Evolutionary conservation across 2,329 filamentous ascomycete species (phyloP), one percentile per base, ranked within the genome.

Genomic region (Pseudonectria foliicola): DNA sequence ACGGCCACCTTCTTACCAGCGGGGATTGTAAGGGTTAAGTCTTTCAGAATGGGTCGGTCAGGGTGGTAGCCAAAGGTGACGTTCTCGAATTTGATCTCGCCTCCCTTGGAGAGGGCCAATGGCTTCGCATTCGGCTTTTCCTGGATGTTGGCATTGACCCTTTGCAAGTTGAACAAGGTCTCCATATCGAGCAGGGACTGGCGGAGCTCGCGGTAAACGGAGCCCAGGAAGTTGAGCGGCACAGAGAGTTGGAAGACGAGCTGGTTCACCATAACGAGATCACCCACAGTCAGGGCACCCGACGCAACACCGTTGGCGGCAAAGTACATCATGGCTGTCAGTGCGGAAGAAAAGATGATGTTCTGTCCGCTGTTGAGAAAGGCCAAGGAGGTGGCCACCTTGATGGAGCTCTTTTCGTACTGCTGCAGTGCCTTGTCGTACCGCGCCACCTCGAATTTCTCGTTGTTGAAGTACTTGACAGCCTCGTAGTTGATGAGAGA

Each of bases 401-500:
- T 96, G 68, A 98, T 96, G 12, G 88, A 95, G 38, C 88, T 89
- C 58, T 83, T 83, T 59, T 98, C 86, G 59, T 98, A 98, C 39
- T 82, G 75, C 45, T 80, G 74, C 15, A 98, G 68, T 0, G 92
- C 88, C 50, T 81, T 77, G 61, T 96, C 89, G 59, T 98, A 98
- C 27, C 92, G 78, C 23, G 76, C 74, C 28, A 95, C 86, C 64
- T 98, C 92, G 47, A 88, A 96, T 46, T 84, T 86, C 56, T 98
- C 93, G 54, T 98, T 98, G 68, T 98, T 98, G 67, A 96, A 98
- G 66, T 96, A 95, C 64, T 98, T 98, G 56, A 98, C 92, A 11
- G 93, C 90, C 62, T 98, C 92, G 55, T 95, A 98, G 66, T 98
- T 98, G 69, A 98, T 95, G 33, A 98, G 68, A 1, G 89, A 95